A percentile compares a stretch with the other conserved stretches of the same genome.
phyloP scores from a whole-genome alignment of 768 basidiomycete species.

The Podaxis pistillaris region DNA sequence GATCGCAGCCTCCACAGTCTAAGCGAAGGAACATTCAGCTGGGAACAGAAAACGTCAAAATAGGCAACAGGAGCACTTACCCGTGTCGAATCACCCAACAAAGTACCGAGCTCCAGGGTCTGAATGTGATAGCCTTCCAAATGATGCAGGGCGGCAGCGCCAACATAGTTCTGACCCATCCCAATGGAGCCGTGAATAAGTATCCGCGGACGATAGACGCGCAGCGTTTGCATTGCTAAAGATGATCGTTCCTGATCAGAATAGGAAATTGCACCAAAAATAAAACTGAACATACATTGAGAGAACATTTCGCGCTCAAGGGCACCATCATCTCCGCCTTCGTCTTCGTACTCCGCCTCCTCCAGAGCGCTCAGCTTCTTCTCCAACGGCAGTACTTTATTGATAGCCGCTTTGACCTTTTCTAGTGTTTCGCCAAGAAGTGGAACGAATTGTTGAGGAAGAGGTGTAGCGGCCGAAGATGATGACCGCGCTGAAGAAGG shows the following conservation, averaged over 20 bases:
- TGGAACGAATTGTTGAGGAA: slow-evolving; percentile 83
- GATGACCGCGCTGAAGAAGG: slow-evolving; percentile 94
- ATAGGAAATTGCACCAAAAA: not conserved
- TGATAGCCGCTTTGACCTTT: slow-evolving; percentile 68
- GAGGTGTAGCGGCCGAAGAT: slow-evolving; percentile 77
- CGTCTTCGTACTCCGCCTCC: slow-evolving; percentile 92
- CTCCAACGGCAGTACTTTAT: slow-evolving; percentile 71
- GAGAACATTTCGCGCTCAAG: slow-evolving; percentile 86
- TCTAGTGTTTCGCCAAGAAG: slow-evolving; percentile 69
- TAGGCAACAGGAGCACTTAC: slow-evolving; percentile 42
- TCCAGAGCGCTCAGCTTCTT: slow-evolving; percentile 86
- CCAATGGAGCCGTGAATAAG: slow-evolving; percentile 78
- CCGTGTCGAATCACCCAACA: slow-evolving; percentile 86
- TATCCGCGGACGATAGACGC: slow-evolving; percentile 88
- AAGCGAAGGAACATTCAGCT: slow-evolving; percentile 3
- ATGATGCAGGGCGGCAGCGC: slow-evolving; percentile 88
- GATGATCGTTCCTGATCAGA: slow-evolving; percentile 5
- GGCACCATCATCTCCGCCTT: slow-evolving; percentile 70
- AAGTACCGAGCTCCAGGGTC: slow-evolving; percentile 83
- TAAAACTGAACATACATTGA: slow-evolving; percentile 58
- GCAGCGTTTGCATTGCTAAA: slow-evolving; percentile 85
- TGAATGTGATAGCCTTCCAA: slow-evolving; percentile 96
- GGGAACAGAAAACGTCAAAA: not conserved
- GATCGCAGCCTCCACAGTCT: slow-evolving; percentile 91
- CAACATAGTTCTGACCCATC: slow-evolving; percentile 91